Base-by-base conservation (phyloP, 805 yeast species). In the Zygosaccharomyces kombuchaensis region DNA sequence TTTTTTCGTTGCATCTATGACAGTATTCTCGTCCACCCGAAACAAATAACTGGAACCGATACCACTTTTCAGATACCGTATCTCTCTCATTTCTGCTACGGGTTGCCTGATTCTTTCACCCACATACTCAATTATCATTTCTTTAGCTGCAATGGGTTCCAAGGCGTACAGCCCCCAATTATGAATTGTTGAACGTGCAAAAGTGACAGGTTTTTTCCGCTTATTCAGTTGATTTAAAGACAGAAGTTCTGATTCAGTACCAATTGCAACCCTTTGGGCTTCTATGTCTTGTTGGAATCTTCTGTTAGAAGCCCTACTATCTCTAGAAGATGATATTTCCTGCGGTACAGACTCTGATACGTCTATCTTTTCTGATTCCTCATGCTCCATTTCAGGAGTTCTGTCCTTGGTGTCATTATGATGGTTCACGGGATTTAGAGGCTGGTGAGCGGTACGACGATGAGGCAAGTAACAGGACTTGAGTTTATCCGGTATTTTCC, bases 131-230 rank as follows among this genome's bases (percentile, higher is more conserved):
- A 93, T 91, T 59, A 93, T 89, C 96, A 93, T 91, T 65, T 93
- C 99, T 54, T 82, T 85, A 0, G 93, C 95, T n/a, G 88, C 86
- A 60, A 93, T 93, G 1, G 95, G 95, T 59, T 93, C 98, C 58
- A 87, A 70, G 0, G 99, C 99, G 67, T 89, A 93, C 32, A 93
- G 69, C 0, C 99, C 99, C 99, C 99, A 93, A 60, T 91, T 88
- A 65, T 93, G 99, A 59, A 93, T 93, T 0, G 97, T 95, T 2
- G 97, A 89, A 44, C 98, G 74, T 0, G 97, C 97, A 72, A 90
- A 90, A n/a, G 93, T 84, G 7, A 91, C 97, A 0, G 96, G 96
- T 59, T 91, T 91, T 65, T 84, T 87, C 52, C 97, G 77, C 60
- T 87, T 89, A 53, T 87, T 86, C 56, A 91, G 75, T 52, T 91